Conservation (phyloP, 164 flowering plant genomes). For the Stephania cephalantha region DNA sequence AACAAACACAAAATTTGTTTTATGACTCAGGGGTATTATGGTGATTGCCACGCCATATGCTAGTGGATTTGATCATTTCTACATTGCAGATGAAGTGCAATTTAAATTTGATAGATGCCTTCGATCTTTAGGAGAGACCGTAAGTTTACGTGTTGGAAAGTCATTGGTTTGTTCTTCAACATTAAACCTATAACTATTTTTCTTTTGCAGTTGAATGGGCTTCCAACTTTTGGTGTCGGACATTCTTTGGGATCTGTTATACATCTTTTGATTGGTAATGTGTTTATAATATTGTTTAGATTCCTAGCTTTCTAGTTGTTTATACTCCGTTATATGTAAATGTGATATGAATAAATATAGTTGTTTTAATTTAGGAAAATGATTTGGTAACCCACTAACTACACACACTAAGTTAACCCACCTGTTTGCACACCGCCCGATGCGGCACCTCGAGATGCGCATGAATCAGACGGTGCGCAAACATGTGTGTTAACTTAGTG, state of each 20-base stretch:
- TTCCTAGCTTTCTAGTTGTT: too few relatives aligned
- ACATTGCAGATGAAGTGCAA: slow-evolving; percentile 92
- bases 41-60: slow-evolving; percentile 94
- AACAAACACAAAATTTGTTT: slow-evolving; percentile 5
- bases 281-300: not conserved
- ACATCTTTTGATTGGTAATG: slow-evolving; percentile 83
- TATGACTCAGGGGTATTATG: slow-evolving; percentile 55
- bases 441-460: too few relatives aligned
- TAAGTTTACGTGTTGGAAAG: slow-evolving; percentile 26
- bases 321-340: too few relatives aligned
- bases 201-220: slow-evolving; percentile 44
- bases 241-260: slow-evolving; percentile 92
- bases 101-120: slow-evolving; percentile 85
- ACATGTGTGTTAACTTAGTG: too few relatives aligned
- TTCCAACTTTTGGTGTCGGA: slow-evolving; percentile 87
- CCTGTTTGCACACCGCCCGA: too few relatives aligned
- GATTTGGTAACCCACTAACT: too few relatives aligned
- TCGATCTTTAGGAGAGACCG: slow-evolving; percentile 59
- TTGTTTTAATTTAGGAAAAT: too few relatives aligned
- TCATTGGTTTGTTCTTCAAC: slow-evolving; percentile 1
- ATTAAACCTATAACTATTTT: slow-evolving; percentile 1
- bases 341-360: too few relatives aligned
- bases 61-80: slow-evolving; percentile 93
- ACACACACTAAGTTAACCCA: too few relatives aligned
- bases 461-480: too few relatives aligned